These are phyloP conservation scores for Dendrobium nobile DNA, from an alignment of 106 monocot species.

Conservation along the genomic window DNA sequence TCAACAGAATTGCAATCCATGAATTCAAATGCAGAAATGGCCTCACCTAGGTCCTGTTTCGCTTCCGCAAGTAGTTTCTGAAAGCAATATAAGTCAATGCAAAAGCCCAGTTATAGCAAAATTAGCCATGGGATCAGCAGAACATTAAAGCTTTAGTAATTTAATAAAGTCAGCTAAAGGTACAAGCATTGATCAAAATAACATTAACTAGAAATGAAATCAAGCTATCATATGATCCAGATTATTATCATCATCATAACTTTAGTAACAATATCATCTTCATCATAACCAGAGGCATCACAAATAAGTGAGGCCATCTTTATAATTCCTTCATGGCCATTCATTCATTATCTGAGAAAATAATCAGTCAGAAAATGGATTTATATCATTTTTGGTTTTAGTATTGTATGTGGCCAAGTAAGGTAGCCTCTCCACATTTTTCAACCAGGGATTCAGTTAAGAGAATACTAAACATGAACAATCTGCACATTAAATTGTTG, in stretches of 20 bases:
- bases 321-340: neutral
- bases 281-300: neutral
- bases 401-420: too few relatives aligned
- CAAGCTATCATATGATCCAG: neutral
- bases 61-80: conserved; percentile 86
- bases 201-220: neutral
- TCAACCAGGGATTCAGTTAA: too few relatives aligned
- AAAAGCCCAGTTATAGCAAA: neutral
- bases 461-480: too few relatives aligned
- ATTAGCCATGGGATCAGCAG: neutral
- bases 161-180: neutral
- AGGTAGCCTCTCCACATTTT: too few relatives aligned
- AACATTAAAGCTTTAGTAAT: neutral
- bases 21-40: conserved; percentile 98
- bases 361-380: neutral
- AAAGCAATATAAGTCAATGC: conserved; percentile 3
- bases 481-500: too few relatives aligned
- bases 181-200: neutral
- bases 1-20: conserved; percentile 74
- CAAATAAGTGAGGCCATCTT: neutral
- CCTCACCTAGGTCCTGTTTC: conserved; percentile 64
- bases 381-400: too few relatives aligned
- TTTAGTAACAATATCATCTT: neutral
- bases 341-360: neutral
- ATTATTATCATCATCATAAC: neutral